phyloP scores from a whole-genome alignment of 2,329 filamentous ascomycete species.

The Aurifilum marmelostoma region DNA sequence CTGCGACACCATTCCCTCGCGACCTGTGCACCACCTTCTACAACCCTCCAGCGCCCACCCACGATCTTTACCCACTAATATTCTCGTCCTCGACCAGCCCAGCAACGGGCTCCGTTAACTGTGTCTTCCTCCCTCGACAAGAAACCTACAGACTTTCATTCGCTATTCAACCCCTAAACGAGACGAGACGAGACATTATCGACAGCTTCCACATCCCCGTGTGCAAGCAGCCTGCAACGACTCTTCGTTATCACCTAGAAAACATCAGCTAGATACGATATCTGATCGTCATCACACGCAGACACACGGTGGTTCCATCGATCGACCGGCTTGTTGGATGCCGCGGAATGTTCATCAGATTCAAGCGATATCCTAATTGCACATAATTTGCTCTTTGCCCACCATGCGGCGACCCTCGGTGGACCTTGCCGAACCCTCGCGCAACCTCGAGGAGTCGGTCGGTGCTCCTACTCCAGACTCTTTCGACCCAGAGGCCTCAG shows the following conservation, averaged over 20 bases:
- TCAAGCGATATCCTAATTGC: not conserved
- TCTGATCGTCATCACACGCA: not conserved
- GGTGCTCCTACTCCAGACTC: conserved; percentile 33
- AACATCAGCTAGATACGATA: not conserved
- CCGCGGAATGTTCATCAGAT: not conserved
- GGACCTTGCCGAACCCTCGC: conserved; percentile 37
- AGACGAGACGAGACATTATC: not conserved
- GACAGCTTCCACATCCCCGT: no score
- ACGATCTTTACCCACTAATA: not conserved
- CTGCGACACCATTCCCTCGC: not conserved
- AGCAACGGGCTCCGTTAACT: not conserved
- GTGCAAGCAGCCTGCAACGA: not conserved
- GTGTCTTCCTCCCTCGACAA: not conserved
- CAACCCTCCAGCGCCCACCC: not conserved
- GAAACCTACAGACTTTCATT: not conserved
- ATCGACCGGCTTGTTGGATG: not conserved
- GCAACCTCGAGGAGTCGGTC: conserved; percentile 38
- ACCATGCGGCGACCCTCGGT: conserved; percentile 38
- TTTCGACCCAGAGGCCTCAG: conserved; percentile 31
- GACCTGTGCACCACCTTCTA: conserved; percentile 7
- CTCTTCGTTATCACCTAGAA: not conserved
- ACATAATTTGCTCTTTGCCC: conserved; percentile 55
- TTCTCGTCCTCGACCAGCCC: not conserved
- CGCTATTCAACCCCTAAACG: not conserved
- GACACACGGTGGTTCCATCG: not conserved